Percentiles rank a stretch among this genome's conserved stretches.
Conservation (phyloP, 2,329 filamentous ascomycete genomes). For the Calonectria hawksworthii region DNA sequence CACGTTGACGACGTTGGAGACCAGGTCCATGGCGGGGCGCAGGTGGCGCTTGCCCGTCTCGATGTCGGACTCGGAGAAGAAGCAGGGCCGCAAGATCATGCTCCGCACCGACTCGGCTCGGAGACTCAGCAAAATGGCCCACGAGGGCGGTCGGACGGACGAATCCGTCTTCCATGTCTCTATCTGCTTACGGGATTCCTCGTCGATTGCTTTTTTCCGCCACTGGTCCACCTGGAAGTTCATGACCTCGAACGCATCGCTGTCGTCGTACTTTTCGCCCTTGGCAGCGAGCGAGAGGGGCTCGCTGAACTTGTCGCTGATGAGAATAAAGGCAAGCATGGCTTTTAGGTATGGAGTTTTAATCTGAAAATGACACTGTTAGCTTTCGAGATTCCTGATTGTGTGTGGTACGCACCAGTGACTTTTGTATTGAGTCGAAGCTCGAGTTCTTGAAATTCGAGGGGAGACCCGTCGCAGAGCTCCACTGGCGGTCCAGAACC, state of each 20-base stretch:
- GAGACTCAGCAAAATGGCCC: slow-evolving; percentile 3
- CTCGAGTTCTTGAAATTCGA: slow-evolving; percentile 3
- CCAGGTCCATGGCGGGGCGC: not conserved
- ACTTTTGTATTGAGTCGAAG: not conserved
- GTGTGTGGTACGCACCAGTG: too few relatives aligned
- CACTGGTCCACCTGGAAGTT: slow-evolving; percentile 48
- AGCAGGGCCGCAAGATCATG: not conserved
- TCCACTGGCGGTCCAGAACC: slow-evolving; percentile 6
- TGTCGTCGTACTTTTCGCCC: slow-evolving; percentile 35
- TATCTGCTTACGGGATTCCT: slow-evolving; percentile 10
- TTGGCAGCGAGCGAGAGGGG: slow-evolving; percentile 6
- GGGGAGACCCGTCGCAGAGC: slow-evolving; percentile 3
- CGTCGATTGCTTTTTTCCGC: slow-evolving; percentile 41
- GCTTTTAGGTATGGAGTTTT: slow-evolving; percentile 11
- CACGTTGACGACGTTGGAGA: not conserved
- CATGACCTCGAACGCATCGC: slow-evolving; percentile 46
- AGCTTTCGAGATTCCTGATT: too few relatives aligned
- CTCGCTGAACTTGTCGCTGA: slow-evolving; percentile 12
- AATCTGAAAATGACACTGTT: too few relatives aligned
- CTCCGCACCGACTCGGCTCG: slow-evolving; percentile 1
- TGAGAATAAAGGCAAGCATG: slow-evolving; percentile 1
- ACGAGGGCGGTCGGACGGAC: not conserved
- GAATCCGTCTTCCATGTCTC: not conserved
- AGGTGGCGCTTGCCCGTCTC: not conserved
- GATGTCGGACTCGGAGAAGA: not conserved